These are phyloP conservation scores for Auricularia cornea DNA, from an alignment of 768 basidiomycete genomes.

Conservation along the genomic window DNA sequence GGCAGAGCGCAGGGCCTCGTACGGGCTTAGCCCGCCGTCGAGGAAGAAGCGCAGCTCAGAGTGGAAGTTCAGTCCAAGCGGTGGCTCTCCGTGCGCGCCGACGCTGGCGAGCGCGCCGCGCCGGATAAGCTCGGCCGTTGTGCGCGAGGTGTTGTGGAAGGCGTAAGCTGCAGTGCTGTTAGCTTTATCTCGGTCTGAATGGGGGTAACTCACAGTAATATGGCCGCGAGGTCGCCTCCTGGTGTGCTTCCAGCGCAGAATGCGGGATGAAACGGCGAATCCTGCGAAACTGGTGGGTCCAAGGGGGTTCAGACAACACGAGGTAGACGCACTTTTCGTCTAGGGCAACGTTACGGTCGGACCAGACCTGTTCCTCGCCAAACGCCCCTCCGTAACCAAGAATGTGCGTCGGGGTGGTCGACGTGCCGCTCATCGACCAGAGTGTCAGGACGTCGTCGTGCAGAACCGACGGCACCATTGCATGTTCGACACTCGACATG, in stretches of 20 bases:
- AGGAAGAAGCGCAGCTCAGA: conserved; percentile 62
- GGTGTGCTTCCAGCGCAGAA: conserved; percentile 49
- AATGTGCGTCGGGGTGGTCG: conserved; percentile 63
- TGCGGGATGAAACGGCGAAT: conserved; percentile 57
- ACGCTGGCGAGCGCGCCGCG: conserved; percentile 56
- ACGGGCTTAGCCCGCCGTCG: conserved; percentile 58
- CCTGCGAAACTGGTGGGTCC: conserved; percentile 24
- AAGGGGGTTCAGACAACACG: neutral
- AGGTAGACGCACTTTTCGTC: conserved; percentile 48
- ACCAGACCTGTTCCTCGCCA: conserved; percentile 67
- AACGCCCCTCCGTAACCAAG: conserved; percentile 68
- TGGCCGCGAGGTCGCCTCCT: conserved; percentile 56
- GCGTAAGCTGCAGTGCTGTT: conserved; percentile 36
- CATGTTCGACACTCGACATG: conserved; percentile 71
- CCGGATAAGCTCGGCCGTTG: conserved; percentile 62
- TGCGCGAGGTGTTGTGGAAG: conserved; percentile 59
- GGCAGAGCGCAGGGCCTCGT: conserved; percentile 65
- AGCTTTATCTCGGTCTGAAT: neutral
- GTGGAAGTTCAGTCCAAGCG: conserved; percentile 66
- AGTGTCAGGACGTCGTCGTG: conserved; percentile 61
- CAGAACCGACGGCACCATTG: conserved; percentile 53
- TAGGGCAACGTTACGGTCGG: conserved; percentile 52
- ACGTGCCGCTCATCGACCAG: conserved; percentile 61
- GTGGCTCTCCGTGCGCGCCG: conserved; percentile 61
- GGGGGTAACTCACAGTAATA: conserved; percentile 46